A percentile compares a stretch with the other conserved stretches of the same genome.
Evolutionary conservation across 2,329 filamentous ascomycete genomes (phyloP).

Genomic region (Sordariomycetes sp.): DNA sequence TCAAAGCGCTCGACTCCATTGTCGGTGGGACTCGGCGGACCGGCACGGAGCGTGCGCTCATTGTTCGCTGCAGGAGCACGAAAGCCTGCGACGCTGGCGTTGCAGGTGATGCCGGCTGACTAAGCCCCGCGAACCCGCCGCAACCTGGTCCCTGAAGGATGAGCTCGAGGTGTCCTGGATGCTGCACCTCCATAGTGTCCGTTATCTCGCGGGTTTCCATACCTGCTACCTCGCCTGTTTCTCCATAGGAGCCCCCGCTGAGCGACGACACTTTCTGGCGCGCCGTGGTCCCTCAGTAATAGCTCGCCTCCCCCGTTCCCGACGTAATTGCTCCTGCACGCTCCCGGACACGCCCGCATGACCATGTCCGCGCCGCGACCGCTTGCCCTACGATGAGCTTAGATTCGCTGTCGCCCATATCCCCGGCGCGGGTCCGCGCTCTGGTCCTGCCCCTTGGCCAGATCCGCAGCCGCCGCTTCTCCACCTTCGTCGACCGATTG

Average conservation of each 20-base stretch:
- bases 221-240: not conserved
- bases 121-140: not conserved
- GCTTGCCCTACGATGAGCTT: constrained; percentile 57
- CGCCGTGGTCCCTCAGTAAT: not conserved
- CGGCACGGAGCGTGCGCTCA: too few relatives aligned
- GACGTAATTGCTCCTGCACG: not conserved
- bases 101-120: not conserved
- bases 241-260: not conserved
- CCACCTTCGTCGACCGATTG: constrained; percentile 67
- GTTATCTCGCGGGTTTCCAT: not conserved
- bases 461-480: constrained; percentile 74
- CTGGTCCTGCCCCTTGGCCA: constrained; percentile 78
- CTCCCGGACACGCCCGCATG: not conserved
- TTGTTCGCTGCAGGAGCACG: too few relatives aligned
- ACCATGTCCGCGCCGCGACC: not conserved
- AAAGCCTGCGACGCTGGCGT: not conserved
- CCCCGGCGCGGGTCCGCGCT: constrained; percentile 82
- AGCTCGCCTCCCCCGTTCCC: not conserved
- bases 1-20: too few relatives aligned
- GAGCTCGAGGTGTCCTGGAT: not conserved
- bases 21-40: too few relatives aligned
- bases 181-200: not conserved
- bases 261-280: not conserved
- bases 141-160: not conserved
- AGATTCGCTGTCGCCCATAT: constrained; percentile 82